These are phyloP conservation scores for Aphanoascus verrucosus DNA, from an alignment of 2,329 filamentous ascomycete species.

Conservation along the genomic window DNA sequence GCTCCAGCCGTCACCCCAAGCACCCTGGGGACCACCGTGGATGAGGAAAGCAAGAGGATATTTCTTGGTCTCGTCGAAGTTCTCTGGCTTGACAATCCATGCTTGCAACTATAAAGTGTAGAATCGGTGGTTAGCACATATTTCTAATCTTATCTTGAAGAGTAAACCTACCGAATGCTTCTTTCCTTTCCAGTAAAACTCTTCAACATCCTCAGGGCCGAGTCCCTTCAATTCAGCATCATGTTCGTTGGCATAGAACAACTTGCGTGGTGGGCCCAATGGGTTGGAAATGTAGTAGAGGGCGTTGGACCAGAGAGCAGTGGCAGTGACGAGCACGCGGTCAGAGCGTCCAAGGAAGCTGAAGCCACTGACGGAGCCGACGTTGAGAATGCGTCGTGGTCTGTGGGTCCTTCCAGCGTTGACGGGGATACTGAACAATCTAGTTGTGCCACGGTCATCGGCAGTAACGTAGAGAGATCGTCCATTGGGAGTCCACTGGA, in stretches of 20 bases:
- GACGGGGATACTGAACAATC: slow-evolving; percentile 28
- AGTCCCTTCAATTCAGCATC: slow-evolving; percentile 31
- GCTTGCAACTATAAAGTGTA: slow-evolving; percentile 26
- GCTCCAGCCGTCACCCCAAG: slow-evolving; percentile 66
- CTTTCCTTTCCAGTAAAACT: slow-evolving; percentile 31
- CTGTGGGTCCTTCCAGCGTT: slow-evolving; percentile 25
- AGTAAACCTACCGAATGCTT: slow-evolving; percentile 24
- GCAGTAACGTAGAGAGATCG: slow-evolving; percentile 60
- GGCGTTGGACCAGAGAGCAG: slow-evolving; percentile 29
- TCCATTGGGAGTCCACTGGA: slow-evolving; percentile 45
- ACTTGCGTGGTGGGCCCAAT: slow-evolving; percentile 20
- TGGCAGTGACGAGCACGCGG: slow-evolving; percentile 26
- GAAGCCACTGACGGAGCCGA: slow-evolving; percentile 24
- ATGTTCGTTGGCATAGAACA: slow-evolving; percentile 31
- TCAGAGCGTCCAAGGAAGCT: slow-evolving; percentile 23
- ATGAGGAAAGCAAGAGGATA: slow-evolving; percentile 73
- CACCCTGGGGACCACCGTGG: slow-evolving; percentile 71
- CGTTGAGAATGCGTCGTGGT: slow-evolving; percentile 30
- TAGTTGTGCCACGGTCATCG: slow-evolving; percentile 54
- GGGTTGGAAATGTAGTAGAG: slow-evolving; percentile 28
- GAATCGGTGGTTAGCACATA: slow-evolving; percentile 14
- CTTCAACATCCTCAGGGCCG: slow-evolving; percentile 26
- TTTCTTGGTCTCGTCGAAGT: slow-evolving; percentile 58
- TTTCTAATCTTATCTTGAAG: too few relatives aligned
- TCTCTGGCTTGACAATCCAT: slow-evolving; percentile 35